These are phyloP conservation scores for Chrysosphaeria jannelii DNA, from an alignment of 2,329 filamentous ascomycete genomes.

Conservation along the genomic window DNA sequence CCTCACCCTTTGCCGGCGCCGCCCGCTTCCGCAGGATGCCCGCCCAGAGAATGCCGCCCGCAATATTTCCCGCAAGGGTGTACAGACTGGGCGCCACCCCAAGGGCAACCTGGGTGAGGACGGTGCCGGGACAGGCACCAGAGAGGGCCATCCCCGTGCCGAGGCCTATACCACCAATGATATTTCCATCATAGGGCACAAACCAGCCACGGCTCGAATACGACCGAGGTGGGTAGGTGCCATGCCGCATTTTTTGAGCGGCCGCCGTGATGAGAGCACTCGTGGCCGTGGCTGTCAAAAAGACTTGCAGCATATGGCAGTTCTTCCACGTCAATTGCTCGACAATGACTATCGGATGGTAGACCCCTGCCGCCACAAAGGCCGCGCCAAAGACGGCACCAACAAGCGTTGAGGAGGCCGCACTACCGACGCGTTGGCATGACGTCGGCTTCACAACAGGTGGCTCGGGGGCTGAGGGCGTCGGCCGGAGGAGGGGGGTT, in stretches of 20 bases:
- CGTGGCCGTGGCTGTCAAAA: conserved; percentile 28
- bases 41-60: conserved; percentile 23
- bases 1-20: neutral
- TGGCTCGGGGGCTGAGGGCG: too few relatives aligned
- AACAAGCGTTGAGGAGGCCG: too few relatives aligned
- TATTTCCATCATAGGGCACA: conserved; percentile 27
- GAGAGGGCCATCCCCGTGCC: conserved; percentile 36
- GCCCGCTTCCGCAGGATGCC: conserved; percentile 10
- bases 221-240: conserved; percentile 15
- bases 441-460: too few relatives aligned
- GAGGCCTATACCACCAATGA: conserved; percentile 28
- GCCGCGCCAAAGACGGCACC: conserved; percentile 31
- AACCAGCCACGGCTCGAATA: conserved; percentile 22
- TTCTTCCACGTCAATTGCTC: conserved; percentile 27
- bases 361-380: conserved; percentile 27
- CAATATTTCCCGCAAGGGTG: conserved; percentile 18
- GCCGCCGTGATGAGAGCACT: conserved; percentile 20
- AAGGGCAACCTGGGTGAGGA: conserved; percentile 26
- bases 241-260: conserved; percentile 13
- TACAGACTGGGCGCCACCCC: conserved; percentile 20
- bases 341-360: conserved; percentile 26
- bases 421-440: too few relatives aligned
- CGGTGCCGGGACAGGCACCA: conserved; percentile 33
- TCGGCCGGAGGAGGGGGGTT: too few relatives aligned
- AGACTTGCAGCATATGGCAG: conserved; percentile 35